These are phyloP conservation scores for Exsudoporus floridanus DNA, from an alignment of 1,284 basidiomycete species.

Conservation along the genomic window DNA sequence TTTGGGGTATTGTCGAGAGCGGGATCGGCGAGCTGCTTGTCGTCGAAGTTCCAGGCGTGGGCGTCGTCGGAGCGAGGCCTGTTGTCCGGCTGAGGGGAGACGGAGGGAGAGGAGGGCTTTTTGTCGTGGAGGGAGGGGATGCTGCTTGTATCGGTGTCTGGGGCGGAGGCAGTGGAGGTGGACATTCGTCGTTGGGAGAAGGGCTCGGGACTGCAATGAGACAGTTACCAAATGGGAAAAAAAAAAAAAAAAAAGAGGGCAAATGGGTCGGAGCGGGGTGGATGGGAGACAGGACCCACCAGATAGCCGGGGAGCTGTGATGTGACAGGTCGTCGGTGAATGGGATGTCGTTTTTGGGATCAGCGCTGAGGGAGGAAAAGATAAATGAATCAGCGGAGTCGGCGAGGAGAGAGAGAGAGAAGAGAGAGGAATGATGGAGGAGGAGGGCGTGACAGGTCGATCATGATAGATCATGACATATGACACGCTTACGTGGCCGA, in stretches of 20 bases:
- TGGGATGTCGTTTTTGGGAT: conserved; percentile 40
- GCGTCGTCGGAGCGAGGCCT: conserved; percentile 39
- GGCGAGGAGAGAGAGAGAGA: not conserved
- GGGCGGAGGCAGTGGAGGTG: conserved; percentile 54
- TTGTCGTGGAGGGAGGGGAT: conserved; percentile 58
- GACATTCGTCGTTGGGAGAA: conserved; percentile 61
- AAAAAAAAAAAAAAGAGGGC: conserved; percentile 3
- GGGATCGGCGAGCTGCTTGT: conserved; percentile 34
- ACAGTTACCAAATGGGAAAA: conserved; percentile 19
- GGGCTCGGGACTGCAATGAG: conserved; percentile 35
- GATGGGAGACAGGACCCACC: conserved; percentile 38
- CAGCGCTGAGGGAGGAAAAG: conserved; percentile 30
- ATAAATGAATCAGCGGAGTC: conserved; percentile 12
- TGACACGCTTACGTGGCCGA: conserved; percentile 24
- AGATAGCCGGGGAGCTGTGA: conserved; percentile 48
- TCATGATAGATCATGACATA: conserved; percentile 32
- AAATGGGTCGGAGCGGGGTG: conserved; percentile 22
- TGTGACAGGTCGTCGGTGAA: conserved; percentile 48
- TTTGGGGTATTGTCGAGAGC: conserved; percentile 44
- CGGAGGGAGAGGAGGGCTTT: conserved; percentile 50
- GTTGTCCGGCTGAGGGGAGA: conserved; percentile 51
- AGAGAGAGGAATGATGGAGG: conserved; percentile 7
- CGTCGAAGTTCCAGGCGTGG: conserved; percentile 40
- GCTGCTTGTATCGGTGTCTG: conserved; percentile 60
- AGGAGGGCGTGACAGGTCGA: conserved; percentile 24